These are phyloP conservation scores for Amphibolis antarctica DNA, from an alignment of 106 monocot genomes.

Conservation along the genomic window DNA sequence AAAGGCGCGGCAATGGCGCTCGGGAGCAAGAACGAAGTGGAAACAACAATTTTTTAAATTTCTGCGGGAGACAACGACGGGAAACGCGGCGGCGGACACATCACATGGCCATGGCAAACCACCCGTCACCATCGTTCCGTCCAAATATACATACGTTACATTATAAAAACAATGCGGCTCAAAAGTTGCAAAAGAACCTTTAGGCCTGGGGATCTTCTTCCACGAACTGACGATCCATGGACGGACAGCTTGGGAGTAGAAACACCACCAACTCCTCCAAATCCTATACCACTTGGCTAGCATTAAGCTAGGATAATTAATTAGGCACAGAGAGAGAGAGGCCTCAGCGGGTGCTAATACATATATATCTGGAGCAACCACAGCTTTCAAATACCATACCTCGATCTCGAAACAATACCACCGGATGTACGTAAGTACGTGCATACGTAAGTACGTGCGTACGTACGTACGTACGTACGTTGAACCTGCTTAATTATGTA, in stretches of 20 bases:
- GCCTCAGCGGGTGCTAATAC: slow-evolving; percentile 14
- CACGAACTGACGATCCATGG: neutral
- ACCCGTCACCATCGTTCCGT: neutral
- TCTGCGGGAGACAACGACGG: too few species aligned
- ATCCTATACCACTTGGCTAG: too few species aligned
- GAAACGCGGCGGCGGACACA: neutral
- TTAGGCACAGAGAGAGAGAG: neutral
- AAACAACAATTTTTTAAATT: too few species aligned
- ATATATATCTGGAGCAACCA: slow-evolving; percentile 14
- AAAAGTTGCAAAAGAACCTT: neutral
- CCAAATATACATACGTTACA: neutral
- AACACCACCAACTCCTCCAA: too few species aligned
- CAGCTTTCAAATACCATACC: slow-evolving; percentile 7
- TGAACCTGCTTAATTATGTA: too few species aligned
- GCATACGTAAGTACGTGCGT: too few species aligned
- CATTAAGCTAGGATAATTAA: too few species aligned
- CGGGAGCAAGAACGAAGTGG: too few species aligned
- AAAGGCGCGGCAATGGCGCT: too few species aligned
- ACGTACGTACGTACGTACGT: too few species aligned
- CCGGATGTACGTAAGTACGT: too few species aligned
- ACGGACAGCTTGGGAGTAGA: neutral
- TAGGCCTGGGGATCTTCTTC: neutral
- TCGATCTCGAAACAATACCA: too few species aligned
- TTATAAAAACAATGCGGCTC: neutral
- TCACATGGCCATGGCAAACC: neutral